phyloP scores from a whole-genome alignment of 805 yeast species.

The Kazachstania psychrophila region DNA sequence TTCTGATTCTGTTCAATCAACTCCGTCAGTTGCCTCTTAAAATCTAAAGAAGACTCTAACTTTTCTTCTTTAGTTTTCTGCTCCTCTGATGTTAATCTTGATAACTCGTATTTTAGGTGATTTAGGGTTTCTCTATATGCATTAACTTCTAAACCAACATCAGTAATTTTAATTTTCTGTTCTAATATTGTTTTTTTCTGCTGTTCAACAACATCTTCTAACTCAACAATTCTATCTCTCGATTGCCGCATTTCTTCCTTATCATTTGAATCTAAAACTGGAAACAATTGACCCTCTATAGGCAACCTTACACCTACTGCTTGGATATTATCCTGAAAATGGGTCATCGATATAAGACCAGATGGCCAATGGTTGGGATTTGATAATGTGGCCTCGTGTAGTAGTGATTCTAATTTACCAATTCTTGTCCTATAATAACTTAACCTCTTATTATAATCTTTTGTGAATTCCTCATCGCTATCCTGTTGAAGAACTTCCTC shows the following conservation, averaged over 20 bases:
- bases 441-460: neutral
- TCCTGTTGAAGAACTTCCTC: neutral
- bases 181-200: neutral
- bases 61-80: slow-evolving; percentile 1
- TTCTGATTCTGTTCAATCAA: neutral
- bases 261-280: no score
- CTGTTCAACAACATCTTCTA: neutral
- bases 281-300: no score
- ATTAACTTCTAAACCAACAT: slow-evolving; percentile 19
- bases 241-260: neutral
- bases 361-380: slow-evolving; percentile 41
- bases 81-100: slow-evolving; percentile 20
- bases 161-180: slow-evolving; percentile 9
- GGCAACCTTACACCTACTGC: neutral
- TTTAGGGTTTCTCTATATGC: slow-evolving; percentile 26
- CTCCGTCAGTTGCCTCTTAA: neutral
- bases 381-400: slow-evolving; percentile 64
- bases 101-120: slow-evolving; percentile 22
- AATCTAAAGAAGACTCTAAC: neutral
- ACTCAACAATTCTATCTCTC: neutral
- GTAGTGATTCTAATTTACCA: slow-evolving; percentile 61
- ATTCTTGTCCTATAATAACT: slow-evolving; percentile 53
- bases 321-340: slow-evolving; percentile 1
- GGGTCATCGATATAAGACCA: slow-evolving; percentile 26
- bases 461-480: neutral